These are phyloP conservation scores for Datura wrightii DNA, from an alignment of 257 asterid genomes.

Conservation along the genomic window DNA sequence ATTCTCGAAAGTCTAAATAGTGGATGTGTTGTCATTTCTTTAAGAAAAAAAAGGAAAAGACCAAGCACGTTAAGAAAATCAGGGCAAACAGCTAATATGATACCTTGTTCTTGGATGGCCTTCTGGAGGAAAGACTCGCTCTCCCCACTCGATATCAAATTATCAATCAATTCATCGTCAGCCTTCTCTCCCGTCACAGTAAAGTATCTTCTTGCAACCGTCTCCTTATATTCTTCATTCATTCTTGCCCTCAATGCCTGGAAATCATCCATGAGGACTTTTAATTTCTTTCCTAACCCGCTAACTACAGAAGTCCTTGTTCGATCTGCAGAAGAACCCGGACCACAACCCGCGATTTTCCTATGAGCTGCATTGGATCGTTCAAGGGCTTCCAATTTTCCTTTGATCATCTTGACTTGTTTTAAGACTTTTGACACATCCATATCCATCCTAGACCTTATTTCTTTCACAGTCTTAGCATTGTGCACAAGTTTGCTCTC, in stretches of 20 bases:
- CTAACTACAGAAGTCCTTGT: conserved; percentile 55
- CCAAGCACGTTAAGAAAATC: neutral
- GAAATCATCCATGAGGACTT: conserved; percentile 53
- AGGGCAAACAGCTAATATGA: neutral
- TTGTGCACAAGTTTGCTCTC: conserved; percentile 54
- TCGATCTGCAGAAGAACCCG: conserved; percentile 56
- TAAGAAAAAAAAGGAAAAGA: neutral
- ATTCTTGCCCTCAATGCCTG: conserved; percentile 45
- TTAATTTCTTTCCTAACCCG: conserved; percentile 53
- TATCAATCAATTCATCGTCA: conserved; percentile 44
- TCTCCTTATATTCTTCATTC: conserved; percentile 53
- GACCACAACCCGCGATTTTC: conserved; percentile 48
- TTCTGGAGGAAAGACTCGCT: conserved; percentile 53
- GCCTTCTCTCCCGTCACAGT: conserved; percentile 55
- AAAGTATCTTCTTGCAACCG: conserved; percentile 51
- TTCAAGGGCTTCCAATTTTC: conserved; percentile 52
- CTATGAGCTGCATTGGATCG: conserved; percentile 48
- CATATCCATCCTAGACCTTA: conserved; percentile 48
- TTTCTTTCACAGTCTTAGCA: conserved; percentile 49
- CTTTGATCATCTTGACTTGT: conserved; percentile 49
- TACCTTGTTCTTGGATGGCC: conserved; percentile 56
- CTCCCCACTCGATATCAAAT: conserved; percentile 55
- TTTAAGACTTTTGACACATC: conserved; percentile 48
- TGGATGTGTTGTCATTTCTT: neutral
- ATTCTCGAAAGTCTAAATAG: neutral